These are phyloP conservation scores for Ophiocordyceps australis DNA, from an alignment of 2,329 filamentous ascomycete species.

Conservation along the genomic window DNA sequence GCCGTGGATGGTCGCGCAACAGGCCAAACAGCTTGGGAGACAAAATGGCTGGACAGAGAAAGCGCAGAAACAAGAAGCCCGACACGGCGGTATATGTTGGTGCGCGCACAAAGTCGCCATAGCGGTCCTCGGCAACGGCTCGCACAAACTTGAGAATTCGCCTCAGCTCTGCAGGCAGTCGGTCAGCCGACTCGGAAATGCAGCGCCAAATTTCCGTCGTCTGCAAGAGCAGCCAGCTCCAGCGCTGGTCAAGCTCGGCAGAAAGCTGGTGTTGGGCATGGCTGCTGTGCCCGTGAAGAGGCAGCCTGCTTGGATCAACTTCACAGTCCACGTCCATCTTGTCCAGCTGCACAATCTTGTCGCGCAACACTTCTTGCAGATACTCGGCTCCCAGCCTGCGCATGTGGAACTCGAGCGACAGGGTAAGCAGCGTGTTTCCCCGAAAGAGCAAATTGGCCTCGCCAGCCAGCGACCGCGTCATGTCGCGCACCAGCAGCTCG, in stretches of 20 bases:
- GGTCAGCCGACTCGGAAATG: constrained; percentile 56
- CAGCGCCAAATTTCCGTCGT: constrained; percentile 76
- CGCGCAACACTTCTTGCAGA: constrained; percentile 68
- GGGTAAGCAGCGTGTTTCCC: constrained; percentile 85
- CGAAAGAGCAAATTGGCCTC: constrained; percentile 92
- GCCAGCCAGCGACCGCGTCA: constrained; percentile 60
- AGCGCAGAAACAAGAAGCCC: constrained; percentile 83
- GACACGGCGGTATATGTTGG: constrained; percentile 90
- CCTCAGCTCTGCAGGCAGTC: constrained; percentile 65
- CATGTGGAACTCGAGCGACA: constrained; percentile 92
- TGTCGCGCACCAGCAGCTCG: constrained; percentile 55
- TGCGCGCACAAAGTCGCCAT: constrained; percentile 78
- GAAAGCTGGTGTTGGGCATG: constrained; percentile 13
- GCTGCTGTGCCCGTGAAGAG: constrained; percentile 1
- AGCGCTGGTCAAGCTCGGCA: constrained; percentile 68
- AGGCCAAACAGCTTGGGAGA: constrained; percentile 90
- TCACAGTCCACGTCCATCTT: constrained; percentile 84
- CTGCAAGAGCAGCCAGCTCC: constrained; percentile 55
- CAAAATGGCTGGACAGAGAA: constrained; percentile 90
- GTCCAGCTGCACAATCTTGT: constrained; percentile 78
- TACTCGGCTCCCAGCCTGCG: constrained; percentile 85
- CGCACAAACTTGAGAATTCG: constrained; percentile 81
- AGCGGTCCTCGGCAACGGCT: constrained; percentile 84
- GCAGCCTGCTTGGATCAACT: constrained; percentile 72
- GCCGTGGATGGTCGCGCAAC: constrained; percentile 63